A percentile compares a stretch with the other conserved stretches of the same genome.
Conservation (phyloP, 257 asterid genomes). For the Nicotiana obtusifolia region DNA sequence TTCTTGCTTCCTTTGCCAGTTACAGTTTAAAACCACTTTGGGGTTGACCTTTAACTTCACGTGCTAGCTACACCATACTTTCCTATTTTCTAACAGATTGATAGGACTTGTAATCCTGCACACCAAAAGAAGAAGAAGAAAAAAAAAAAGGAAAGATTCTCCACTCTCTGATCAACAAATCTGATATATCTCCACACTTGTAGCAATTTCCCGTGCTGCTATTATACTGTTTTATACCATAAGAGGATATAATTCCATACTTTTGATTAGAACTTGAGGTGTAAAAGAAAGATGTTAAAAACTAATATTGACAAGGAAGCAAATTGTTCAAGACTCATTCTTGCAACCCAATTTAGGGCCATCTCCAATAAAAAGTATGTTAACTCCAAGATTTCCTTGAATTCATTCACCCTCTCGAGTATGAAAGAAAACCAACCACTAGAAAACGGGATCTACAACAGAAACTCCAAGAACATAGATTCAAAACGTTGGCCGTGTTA, state of each 20-base stretch:
- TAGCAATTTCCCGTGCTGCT: neutral
- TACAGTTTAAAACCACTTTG: neutral
- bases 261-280: neutral
- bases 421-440: neutral
- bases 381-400: neutral
- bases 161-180: neutral
- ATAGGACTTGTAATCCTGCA: neutral
- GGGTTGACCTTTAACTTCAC: conserved; percentile 5
- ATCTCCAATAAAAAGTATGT: neutral
- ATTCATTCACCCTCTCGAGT: neutral
- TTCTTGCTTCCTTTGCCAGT: neutral
- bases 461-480: neutral
- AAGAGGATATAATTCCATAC: neutral
- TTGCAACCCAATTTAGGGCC: neutral
- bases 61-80: neutral
- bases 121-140: neutral
- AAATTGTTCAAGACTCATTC: neutral
- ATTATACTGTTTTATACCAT: neutral
- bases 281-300: neutral
- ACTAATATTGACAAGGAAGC: neutral
- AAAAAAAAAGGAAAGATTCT: neutral
- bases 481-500: neutral
- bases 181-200: neutral
- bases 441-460: neutral
- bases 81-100: neutral